Evolutionary conservation across 257 asterid genomes (phyloP).

Genomic region (Misopates orontium): DNA sequence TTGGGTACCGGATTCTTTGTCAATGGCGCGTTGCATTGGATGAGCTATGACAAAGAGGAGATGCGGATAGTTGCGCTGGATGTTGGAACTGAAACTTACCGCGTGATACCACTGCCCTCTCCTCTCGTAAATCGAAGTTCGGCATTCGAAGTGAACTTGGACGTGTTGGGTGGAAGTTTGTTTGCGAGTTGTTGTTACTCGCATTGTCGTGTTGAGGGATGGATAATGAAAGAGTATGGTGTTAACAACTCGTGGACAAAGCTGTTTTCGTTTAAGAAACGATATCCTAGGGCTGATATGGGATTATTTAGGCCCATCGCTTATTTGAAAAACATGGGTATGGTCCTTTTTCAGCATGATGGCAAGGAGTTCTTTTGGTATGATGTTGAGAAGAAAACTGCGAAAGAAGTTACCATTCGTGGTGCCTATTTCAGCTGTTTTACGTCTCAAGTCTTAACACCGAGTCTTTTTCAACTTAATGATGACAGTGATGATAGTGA

Average conservation of each 20-base stretch:
- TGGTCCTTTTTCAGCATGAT: constrained; percentile 8
- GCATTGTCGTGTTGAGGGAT: neutral
- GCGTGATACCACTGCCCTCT: neutral
- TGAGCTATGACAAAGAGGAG: neutral
- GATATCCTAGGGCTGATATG: too few relatives aligned
- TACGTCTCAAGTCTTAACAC: neutral
- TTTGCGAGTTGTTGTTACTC: neutral
- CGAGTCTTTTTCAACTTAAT: too few relatives aligned
- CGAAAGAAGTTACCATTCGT: neutral
- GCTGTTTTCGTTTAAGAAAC: neutral
- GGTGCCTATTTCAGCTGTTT: neutral
- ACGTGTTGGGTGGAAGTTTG: constrained; percentile 4
- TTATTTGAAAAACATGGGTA: constrained; percentile 15
- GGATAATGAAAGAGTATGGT: constrained; percentile 22
- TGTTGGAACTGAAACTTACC: constrained; percentile 16
- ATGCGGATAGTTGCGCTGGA: constrained; percentile 4
- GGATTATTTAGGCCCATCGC: neutral
- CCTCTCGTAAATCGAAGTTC: too few relatives aligned
- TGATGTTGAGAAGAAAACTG: neutral
- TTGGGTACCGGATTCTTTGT: neutral
- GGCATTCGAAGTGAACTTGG: neutral
- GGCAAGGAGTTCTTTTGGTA: neutral
- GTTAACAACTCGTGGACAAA: constrained; percentile 10
- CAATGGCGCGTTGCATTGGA: constrained; percentile 24
- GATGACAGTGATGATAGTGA: too few relatives aligned